Evolutionary conservation across 768 basidiomycete genomes (phyloP), one percentile per base, ranked within the genome.

Genomic region (Suillus sp.): DNA sequence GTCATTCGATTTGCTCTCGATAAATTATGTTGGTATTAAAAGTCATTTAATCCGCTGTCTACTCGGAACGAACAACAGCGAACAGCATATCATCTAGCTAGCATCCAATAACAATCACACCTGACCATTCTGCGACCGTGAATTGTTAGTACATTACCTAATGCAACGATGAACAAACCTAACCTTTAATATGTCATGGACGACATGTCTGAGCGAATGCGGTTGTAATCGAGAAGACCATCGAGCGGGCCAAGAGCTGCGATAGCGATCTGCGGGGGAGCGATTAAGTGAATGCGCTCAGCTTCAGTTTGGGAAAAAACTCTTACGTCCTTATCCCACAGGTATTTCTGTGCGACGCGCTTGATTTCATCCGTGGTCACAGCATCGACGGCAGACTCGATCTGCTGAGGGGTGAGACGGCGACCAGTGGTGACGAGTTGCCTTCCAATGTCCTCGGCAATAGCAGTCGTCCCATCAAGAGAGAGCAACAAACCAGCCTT

Each of bases 371-470:
- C 91, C 35, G 87, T 79, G 27, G 87, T 88, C 61, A 99, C 94
- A 27, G 91, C 89, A 73, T 99, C 95, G 51, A 99, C 87, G 30
- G 94, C 93, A 62, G 83, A 83, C 83, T 98, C 97, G 67, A 96
- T 95, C 79, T 99, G 94, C 75, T 89, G 86, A 56, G 97, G 96
- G 20, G 95, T 91, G 79, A 91, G 83, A 70, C 97, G 83, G 67
- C 83, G 88, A 61, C 97, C 97, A 66, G 88, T 94, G 38, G 96
- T 99, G 64, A 99, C 93, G 64, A 99, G 84, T 75, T 98, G 96
- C 70, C 96, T 82, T n/a, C 97, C 96, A 77, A 99, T 95, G 72
- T 99, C 97, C 81, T 99, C 97, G 38, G 97, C 96, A 65, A 96
- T 85, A 59, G 95, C 94, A 37, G 95, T 98, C 20, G 94, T 91